phyloP scores from a whole-genome alignment of 495 filamentous ascomycete genomes.

The Aspergillus haitiensis region DNA sequence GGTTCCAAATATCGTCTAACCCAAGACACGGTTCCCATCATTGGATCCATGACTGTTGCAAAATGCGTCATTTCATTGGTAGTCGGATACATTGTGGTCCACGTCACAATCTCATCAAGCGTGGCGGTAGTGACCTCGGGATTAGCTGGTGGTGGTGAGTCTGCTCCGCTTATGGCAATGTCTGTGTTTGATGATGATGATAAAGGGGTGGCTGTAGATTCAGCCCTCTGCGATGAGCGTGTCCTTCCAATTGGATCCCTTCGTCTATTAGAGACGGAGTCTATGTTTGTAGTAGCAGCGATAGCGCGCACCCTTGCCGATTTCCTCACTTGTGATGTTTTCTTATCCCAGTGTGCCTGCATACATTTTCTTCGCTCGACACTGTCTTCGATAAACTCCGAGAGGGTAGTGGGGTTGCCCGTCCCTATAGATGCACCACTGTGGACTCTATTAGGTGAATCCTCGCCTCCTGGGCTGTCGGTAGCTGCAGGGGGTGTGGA shows the following conservation, averaged over 20 bases:
- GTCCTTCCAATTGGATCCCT: slow-evolving; percentile 17
- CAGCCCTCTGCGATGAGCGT: slow-evolving; percentile 12
- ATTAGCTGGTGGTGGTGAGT: neutral
- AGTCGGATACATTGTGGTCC: slow-evolving; percentile 50
- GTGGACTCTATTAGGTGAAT: slow-evolving; percentile 5
- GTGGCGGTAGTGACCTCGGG: slow-evolving; percentile 27
- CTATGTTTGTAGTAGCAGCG: neutral
- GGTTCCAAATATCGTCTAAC: slow-evolving; percentile 35
- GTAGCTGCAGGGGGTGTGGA: slow-evolving; percentile 1
- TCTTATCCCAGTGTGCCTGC: slow-evolving; percentile 42
- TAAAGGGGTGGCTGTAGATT: neutral
- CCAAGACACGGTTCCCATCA: slow-evolving; percentile 46
- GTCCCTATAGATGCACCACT: slow-evolving; percentile 20
- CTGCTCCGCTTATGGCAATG: too few relatives aligned
- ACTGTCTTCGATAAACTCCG: slow-evolving; percentile 44
- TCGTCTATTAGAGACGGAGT: neutral
- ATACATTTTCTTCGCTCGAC: slow-evolving; percentile 38
- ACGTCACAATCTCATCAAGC: slow-evolving; percentile 34
- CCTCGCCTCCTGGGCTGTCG: neutral
- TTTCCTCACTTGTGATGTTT: slow-evolving; percentile 21
- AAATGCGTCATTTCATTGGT: slow-evolving; percentile 57
- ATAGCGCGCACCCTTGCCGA: neutral
- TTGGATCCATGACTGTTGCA: slow-evolving; percentile 52
- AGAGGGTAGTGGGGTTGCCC: slow-evolving; percentile 29
- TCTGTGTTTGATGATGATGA: neutral